phyloP scores from a whole-genome alignment of 2,329 filamentous ascomycete genomes.

The Hymenoscyphus albidus region DNA sequence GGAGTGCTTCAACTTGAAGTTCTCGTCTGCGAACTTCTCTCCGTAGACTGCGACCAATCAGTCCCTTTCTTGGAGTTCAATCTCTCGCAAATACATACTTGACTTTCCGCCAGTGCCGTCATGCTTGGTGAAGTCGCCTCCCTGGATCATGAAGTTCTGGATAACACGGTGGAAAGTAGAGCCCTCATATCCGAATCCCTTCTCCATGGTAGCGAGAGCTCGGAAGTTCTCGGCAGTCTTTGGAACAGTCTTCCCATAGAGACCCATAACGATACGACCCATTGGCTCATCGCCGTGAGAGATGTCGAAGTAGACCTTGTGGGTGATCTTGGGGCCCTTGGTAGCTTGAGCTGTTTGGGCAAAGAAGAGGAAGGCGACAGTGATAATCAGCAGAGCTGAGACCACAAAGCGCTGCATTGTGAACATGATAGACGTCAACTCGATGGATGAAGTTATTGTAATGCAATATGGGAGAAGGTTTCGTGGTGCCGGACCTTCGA shows the following conservation, averaged over 20 bases:
- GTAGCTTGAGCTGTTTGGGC: constrained; percentile 68
- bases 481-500: constrained; percentile 14
- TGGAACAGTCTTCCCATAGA: constrained; percentile 84
- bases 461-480: constrained; percentile 14
- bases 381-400: constrained; percentile 71
- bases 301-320: constrained; percentile 91
- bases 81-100: constrained; percentile 49
- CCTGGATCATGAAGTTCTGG: constrained; percentile 89
- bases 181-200: constrained; percentile 78
- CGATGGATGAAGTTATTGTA: constrained; percentile 15
- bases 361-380: constrained; percentile 71
- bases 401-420: constrained; percentile 67
- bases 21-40: constrained; percentile 80
- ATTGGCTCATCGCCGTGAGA: constrained; percentile 69
- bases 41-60: constrained; percentile 63
- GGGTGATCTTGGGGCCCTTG: constrained; percentile 91
- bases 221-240: constrained; percentile 73
- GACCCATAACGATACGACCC: constrained; percentile 73
- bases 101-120: constrained; percentile 84
- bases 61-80: constrained; percentile 5
- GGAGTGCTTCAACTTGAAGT: constrained; percentile 92
- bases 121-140: constrained; percentile 80
- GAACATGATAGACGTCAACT: constrained; percentile 59
- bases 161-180: constrained; percentile 88
- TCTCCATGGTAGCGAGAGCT: constrained; percentile 78